Base-by-base conservation (phyloP, 2,329 filamentous ascomycete species). In the Truncatella angustata region DNA sequence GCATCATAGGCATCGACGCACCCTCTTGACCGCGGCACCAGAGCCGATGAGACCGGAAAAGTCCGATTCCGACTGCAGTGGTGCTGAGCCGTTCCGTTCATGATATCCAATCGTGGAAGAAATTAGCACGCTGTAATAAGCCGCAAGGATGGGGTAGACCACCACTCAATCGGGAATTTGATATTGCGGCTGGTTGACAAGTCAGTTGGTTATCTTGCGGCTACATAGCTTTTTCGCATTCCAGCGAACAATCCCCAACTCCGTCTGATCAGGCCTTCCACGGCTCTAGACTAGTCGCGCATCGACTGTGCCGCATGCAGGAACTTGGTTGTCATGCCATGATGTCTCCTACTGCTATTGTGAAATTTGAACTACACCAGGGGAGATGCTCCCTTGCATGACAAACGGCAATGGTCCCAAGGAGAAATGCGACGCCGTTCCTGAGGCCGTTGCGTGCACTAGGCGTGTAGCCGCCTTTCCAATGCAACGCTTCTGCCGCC, bases 151-250 rank as follows among this genome's bases (percentile, higher is more conserved):
- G 32, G 21, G 21, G 24, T n/a, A 24, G 32, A 49, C 45, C 30
- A 39, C 24, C 11, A 6, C 43, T 24, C 12, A 18, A 37, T 36
- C 37, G 30, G 28, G 45, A 36, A 36, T 37, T 49, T 34, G 30
- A 49, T 37, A 28, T 37, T 49, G 32, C 45, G n/a, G n/a, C 16
- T 16, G 18, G 23, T 20, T 37, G 45, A 26, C 45, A 49, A 16
- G 30, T 35, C 44, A 47, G 44, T 49, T 34, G 44, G n/a, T 47
- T 34, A 47, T 24, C 28, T 44, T 16, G 40, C 40, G 40, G 40
- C 40, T 44, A 23, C 21, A 12, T 30, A 10, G 12, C 34, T 5
- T 21, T 14, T 20, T 36, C 18, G 20, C 34, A 23, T 26, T 36
- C 21, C 32, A 24, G 4, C 45, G 14, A 39, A 49, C 45, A 35